phyloP scores from a whole-genome alignment of 768 basidiomycete genomes.

The Mycena floridula region DNA sequence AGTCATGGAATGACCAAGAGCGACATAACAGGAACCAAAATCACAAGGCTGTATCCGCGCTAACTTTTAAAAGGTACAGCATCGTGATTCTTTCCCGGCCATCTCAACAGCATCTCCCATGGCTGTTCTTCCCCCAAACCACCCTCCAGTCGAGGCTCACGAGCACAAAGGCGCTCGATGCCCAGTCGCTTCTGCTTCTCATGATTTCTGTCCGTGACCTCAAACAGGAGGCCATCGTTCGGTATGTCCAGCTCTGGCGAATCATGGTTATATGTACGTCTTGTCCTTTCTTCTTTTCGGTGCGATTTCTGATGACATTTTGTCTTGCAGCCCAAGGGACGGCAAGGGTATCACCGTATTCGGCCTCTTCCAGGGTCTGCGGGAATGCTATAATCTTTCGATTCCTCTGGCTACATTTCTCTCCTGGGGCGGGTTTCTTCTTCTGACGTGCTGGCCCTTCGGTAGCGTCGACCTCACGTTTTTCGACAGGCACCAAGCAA shows the following conservation, averaged over 20 bases:
- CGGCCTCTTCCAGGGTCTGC: slow-evolving; percentile 35
- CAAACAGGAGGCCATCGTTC: slow-evolving; percentile 28
- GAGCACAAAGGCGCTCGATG: slow-evolving; percentile 1
- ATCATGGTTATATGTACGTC: slow-evolving; percentile 48
- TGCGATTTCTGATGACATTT: no score
- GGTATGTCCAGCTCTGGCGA: slow-evolving; percentile 48
- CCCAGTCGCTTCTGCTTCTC: background rate
- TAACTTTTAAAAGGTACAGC: no score
- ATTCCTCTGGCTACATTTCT: slow-evolving; percentile 41
- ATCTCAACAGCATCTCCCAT: no score
- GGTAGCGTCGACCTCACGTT: slow-evolving; percentile 24
- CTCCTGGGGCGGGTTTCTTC: slow-evolving; percentile 38
- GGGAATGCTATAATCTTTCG: slow-evolving; percentile 47
- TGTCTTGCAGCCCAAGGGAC: slow-evolving; percentile 37
- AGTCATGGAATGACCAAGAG: no score
- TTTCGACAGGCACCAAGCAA: slow-evolving; percentile 44
- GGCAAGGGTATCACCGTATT: slow-evolving; percentile 42
- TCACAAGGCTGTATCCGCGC: no score
- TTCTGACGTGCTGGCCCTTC: slow-evolving; percentile 34
- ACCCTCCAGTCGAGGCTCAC: slow-evolving; percentile 3
- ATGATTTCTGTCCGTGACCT: slow-evolving; percentile 7
- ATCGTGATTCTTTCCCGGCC: no score
- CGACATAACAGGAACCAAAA: no score
- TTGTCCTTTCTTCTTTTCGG: no score
- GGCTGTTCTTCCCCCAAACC: slow-evolving; percentile 5